Evolutionary conservation across 116 monocot species (phyloP).

Genomic region (Papilionanthe hybrid): DNA sequence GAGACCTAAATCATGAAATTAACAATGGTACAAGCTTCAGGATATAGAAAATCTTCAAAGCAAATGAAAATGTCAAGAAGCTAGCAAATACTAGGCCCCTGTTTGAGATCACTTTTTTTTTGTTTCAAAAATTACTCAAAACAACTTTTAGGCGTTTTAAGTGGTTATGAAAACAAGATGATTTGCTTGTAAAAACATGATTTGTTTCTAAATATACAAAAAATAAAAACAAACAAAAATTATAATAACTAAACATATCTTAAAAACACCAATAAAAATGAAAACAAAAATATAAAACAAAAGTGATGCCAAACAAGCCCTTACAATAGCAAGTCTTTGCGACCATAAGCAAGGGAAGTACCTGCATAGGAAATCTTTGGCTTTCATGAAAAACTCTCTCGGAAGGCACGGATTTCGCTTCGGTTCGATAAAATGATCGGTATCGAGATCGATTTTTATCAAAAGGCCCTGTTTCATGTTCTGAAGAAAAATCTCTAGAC

Average conservation of each 20-base stretch:
- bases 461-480: constrained; percentile 37
- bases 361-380: constrained; percentile 56
- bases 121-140: no score
- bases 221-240: no score
- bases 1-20: constrained; percentile 37
- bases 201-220: no score
- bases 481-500: constrained; percentile 47
- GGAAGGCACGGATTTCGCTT: constrained; percentile 40
- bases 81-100: no score
- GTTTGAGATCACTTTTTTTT: no score
- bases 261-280: no score
- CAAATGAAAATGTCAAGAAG: not conserved
- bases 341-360: constrained; percentile 8
- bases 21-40: not conserved
- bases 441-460: constrained; percentile 34
- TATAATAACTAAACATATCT: no score
- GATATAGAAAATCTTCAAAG: not conserved
- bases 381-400: constrained; percentile 49
- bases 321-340: not conserved
- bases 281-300: no score
- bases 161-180: no score
- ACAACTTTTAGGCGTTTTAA: no score
- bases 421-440: constrained; percentile 35
- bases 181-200: no score
- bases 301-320: no score